Conservation (phyloP, 163 green algal genomes). For the Scenedesmus sp. region DNA sequence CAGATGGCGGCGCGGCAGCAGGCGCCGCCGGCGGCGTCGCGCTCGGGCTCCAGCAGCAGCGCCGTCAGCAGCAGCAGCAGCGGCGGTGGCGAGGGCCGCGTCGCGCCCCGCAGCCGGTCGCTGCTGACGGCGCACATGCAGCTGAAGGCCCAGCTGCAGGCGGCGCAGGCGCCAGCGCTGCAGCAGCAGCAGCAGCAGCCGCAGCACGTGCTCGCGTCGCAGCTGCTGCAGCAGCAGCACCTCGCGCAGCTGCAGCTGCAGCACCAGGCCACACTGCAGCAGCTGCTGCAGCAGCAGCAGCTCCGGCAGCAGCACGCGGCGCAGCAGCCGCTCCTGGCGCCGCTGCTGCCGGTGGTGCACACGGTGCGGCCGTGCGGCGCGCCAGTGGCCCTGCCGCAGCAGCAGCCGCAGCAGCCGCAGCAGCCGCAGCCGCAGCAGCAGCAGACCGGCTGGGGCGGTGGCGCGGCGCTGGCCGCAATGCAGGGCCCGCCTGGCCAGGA, state of each 20-base stretch:
- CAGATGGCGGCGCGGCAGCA: neutral
- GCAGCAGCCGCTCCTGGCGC: conserved; percentile 23
- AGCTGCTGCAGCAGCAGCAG: neutral
- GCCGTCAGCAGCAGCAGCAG: neutral
- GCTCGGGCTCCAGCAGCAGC: neutral
- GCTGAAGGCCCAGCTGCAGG: conserved; percentile 18
- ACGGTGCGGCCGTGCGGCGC: conserved; percentile 27
- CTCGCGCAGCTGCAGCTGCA: conserved; percentile 2
- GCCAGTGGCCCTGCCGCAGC: neutral
- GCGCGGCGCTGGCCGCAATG: neutral
- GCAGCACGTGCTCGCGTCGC: neutral
- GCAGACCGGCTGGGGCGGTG: neutral
- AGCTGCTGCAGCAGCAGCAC: conserved; percentile 29
- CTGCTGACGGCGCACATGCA: conserved; percentile 6
- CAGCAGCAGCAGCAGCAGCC: conserved; percentile 24
- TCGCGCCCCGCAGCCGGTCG: neutral
- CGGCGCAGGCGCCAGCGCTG: neutral
- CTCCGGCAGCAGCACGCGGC: neutral
- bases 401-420: conserved; percentile 5
- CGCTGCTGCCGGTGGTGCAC: conserved; percentile 31
- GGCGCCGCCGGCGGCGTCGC: neutral
- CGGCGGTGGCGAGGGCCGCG: neutral
- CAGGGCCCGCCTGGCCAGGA: neutral
- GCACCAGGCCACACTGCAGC: neutral
- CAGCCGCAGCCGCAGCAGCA: neutral